These are phyloP conservation scores for Psilocybe mexicana DNA, from an alignment of 1,284 basidiomycete species.

Conservation along the genomic window DNA sequence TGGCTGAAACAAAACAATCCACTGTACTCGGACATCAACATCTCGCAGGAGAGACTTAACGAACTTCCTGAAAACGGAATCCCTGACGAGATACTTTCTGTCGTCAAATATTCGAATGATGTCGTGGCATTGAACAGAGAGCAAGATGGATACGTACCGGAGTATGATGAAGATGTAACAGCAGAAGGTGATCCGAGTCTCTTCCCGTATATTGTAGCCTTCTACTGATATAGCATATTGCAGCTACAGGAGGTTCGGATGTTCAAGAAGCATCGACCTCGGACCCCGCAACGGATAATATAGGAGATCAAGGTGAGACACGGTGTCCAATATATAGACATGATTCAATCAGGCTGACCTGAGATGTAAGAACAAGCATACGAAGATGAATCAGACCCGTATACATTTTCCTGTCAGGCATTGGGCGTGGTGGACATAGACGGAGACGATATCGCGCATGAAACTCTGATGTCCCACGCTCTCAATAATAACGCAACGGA, in stretches of 20 bases:
- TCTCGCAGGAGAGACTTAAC: constrained; percentile 23
- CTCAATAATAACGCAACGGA: constrained; percentile 11
- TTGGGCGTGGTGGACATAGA: constrained; percentile 24
- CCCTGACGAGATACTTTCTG: constrained; percentile 27
- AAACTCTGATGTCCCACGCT: constrained; percentile 23
- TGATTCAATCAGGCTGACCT: no score
- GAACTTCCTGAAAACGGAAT: constrained; percentile 33
- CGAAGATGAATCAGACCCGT: background rate
- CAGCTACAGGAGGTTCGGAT: no score
- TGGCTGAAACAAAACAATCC: constrained; percentile 39
- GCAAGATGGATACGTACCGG: constrained; percentile 25
- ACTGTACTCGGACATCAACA: constrained; percentile 31
- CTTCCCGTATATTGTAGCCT: no score
- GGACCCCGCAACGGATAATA: no score
- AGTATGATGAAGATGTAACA: background rate
- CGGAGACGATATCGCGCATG: constrained; percentile 10
- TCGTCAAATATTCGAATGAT: constrained; percentile 22
- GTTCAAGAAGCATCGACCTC: no score
- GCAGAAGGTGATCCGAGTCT: background rate
- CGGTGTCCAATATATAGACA: no score
- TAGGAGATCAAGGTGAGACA: no score
- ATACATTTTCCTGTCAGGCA: constrained; percentile 10
- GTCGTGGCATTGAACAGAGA: constrained; percentile 23
- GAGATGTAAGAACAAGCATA: background rate
- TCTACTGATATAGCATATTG: no score